Conservation (phyloP, 352 stramenopile genomes). For the Halophytophthora batemanensis region DNA sequence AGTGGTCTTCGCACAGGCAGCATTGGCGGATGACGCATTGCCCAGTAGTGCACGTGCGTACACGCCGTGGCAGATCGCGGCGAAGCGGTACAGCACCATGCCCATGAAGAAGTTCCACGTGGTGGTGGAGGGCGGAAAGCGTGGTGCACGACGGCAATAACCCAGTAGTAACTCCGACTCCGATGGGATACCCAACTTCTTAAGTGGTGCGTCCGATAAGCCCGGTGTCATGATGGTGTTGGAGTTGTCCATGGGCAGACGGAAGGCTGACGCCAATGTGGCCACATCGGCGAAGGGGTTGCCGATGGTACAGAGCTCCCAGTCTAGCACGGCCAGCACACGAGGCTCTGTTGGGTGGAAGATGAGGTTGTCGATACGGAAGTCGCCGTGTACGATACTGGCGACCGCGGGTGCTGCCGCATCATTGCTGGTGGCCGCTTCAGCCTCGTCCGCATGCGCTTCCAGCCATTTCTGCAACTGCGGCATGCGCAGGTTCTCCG, state of each 20-base stretch:
- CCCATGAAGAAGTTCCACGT: slow-evolving; percentile 80
- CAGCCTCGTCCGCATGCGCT: slow-evolving; percentile 40
- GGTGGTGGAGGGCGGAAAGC: slow-evolving; percentile 45
- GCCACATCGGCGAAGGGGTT: slow-evolving; percentile 82
- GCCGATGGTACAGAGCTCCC: slow-evolving; percentile 86
- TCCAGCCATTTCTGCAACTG: slow-evolving; percentile 61
- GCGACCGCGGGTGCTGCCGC: slow-evolving; percentile 5
- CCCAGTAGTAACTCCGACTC: slow-evolving; percentile 55
- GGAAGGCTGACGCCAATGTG: slow-evolving; percentile 59
- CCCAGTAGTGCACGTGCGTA: slow-evolving; percentile 66
- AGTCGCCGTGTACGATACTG: slow-evolving; percentile 84
- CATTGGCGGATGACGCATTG: slow-evolving; percentile 82
- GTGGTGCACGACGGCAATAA: slow-evolving; percentile 52
- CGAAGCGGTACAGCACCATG: slow-evolving; percentile 72
- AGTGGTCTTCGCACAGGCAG: slow-evolving; percentile 54
- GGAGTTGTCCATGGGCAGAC: slow-evolving; percentile 32
- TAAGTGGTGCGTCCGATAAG: slow-evolving; percentile 35
- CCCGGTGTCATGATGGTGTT: slow-evolving; percentile 58
- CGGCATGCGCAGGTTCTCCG: slow-evolving; percentile 53
- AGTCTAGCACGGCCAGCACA: slow-evolving; percentile 83
- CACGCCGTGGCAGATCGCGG: slow-evolving; percentile 79
- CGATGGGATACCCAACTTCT: slow-evolving; percentile 60
- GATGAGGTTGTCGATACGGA: slow-evolving; percentile 86
- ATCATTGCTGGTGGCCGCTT: slow-evolving; percentile 33
- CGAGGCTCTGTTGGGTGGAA: slow-evolving; percentile 82